phyloP scores from a whole-genome alignment of 805 yeast species.

The Saccharomyces eubayanus region DNA sequence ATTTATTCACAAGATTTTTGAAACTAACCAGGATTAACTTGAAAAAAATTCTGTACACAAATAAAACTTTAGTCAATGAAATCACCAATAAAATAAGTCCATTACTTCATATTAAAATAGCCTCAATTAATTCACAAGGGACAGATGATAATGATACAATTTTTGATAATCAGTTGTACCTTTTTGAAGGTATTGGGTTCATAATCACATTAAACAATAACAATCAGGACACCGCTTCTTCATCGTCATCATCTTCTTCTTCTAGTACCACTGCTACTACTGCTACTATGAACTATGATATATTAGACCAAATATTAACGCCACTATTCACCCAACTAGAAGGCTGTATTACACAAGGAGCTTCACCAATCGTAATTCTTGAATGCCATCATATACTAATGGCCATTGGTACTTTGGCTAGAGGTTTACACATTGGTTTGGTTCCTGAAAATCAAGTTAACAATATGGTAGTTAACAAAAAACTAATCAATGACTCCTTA shows the following conservation, averaged over 20 bases:
- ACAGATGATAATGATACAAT: slow-evolving; percentile 45
- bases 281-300: slow-evolving; percentile 32
- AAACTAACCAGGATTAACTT: slow-evolving; percentile 64
- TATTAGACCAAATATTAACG: slow-evolving; percentile 59
- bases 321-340: slow-evolving; percentile 72
- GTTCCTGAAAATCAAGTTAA: slow-evolving; percentile 34
- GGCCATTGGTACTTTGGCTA: slow-evolving; percentile 83
- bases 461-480: slow-evolving; percentile 30
- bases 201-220: slow-evolving; percentile 34
- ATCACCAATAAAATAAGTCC: slow-evolving; percentile 55
- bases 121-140: slow-evolving; percentile 26
- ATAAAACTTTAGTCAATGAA: slow-evolving; percentile 30
- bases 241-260: too few species aligned
- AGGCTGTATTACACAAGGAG: slow-evolving; percentile 43
- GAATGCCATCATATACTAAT: slow-evolving; percentile 81
- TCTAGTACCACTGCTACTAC: slow-evolving; percentile 30
- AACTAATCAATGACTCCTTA: slow-evolving; percentile 23
- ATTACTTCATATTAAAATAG: slow-evolving; percentile 47
- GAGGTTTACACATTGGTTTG: slow-evolving; percentile 62
- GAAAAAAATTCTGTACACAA: slow-evolving; percentile 31
- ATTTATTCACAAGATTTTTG: slow-evolving; percentile 73
- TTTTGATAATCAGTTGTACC: slow-evolving; percentile 70
- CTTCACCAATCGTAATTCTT: slow-evolving; percentile 41
- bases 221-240: neutral
- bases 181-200: slow-evolving; percentile 82